phyloP scores from a whole-genome alignment of 768 basidiomycete species.

The Podaxis carcinomalis region DNA sequence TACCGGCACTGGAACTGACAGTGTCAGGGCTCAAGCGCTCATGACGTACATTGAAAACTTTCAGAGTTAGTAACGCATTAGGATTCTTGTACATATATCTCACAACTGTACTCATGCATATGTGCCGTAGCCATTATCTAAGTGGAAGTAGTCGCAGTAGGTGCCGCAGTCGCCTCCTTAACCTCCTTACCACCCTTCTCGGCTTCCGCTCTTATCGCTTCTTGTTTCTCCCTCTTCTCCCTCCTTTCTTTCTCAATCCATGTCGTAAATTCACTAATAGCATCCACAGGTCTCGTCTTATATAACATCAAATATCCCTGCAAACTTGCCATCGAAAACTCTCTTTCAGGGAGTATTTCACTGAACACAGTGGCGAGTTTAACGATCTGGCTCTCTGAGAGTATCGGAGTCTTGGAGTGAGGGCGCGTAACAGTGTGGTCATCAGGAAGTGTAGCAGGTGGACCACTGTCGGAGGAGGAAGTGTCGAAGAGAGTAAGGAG shows the following conservation, averaged over 20 bases:
- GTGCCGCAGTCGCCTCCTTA: not conserved
- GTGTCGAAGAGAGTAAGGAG: not conserved
- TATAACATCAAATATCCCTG: slow-evolving; percentile 67
- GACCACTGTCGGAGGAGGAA: not conserved
- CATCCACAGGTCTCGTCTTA: slow-evolving; percentile 56
- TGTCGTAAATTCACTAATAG: slow-evolving; percentile 36
- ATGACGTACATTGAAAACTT: no score
- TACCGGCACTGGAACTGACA: no score
- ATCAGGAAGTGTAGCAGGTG: not conserved
- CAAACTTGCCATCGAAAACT: slow-evolving; percentile 45
- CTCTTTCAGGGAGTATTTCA: slow-evolving; percentile 42
- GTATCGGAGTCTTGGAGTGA: slow-evolving; percentile 28
- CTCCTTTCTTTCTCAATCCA: slow-evolving; percentile 49
- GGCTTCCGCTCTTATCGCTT: not conserved
- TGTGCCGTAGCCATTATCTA: not conserved
- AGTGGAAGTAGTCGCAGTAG: not conserved
- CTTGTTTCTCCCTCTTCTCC: slow-evolving; percentile 4
- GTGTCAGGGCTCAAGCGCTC: no score
- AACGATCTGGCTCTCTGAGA: slow-evolving; percentile 35
- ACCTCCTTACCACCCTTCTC: not conserved
- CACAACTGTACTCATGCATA: not conserved
- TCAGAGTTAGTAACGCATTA: no score
- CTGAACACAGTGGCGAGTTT: slow-evolving; percentile 55
- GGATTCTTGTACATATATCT: no score
- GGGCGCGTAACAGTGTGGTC: slow-evolving; percentile 22